Conservation (phyloP, 2,329 filamentous ascomycete species). For the Aspergillus fumigatiaffinis region DNA sequence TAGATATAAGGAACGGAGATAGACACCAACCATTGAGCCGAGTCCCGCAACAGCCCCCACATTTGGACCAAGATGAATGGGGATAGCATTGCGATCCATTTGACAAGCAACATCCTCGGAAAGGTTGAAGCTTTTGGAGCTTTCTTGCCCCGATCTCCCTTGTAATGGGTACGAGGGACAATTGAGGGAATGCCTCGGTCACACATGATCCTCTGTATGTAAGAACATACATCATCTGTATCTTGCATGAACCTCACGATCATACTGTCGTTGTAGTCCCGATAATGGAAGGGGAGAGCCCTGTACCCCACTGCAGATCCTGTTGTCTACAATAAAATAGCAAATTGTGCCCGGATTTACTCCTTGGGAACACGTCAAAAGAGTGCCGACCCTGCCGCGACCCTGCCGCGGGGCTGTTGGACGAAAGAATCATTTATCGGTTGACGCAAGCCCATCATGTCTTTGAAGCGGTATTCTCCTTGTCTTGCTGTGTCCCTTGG, state of each 20-base stretch:
- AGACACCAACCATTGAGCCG: not conserved
- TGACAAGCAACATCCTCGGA: not conserved
- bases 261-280: not conserved
- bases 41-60: not conserved
- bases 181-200: constrained; percentile 21
- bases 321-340: not conserved
- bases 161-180: constrained; percentile 8
- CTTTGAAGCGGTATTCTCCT: constrained; percentile 19
- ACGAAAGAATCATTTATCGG: not conserved
- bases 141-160: not conserved
- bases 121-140: not conserved
- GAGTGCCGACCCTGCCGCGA: not conserved
- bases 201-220: constrained; percentile 17
- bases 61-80: not conserved
- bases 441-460: constrained; percentile 16
- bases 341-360: not conserved
- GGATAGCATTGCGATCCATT: not conserved
- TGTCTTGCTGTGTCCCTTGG: constrained; percentile 10
- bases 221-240: not conserved
- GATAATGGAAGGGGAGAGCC: not conserved
- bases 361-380: not conserved
- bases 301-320: not conserved
- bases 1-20: not conserved
- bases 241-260: not conserved
- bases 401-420: not conserved